Base-by-base conservation (phyloP, 768 basidiomycete genomes). In the Termitomyces eurrhizus region DNA sequence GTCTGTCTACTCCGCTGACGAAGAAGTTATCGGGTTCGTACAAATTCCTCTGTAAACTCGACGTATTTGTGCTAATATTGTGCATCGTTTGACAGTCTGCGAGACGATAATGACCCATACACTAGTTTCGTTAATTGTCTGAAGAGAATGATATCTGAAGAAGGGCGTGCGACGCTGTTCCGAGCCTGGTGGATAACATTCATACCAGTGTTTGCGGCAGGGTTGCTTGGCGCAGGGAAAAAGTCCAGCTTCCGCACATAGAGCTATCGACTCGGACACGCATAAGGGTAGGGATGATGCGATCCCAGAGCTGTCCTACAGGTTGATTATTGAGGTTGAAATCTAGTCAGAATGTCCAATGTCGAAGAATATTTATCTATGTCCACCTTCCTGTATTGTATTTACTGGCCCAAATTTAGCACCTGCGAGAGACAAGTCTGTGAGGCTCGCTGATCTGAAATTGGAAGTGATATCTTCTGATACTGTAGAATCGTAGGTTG, bases 111-210 rank as follows among this genome's bases (percentile, higher is more conserved):
- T 45, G 89, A 93, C 62, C 90, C 92, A 21, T 93, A 93, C 68
- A 70, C 78, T 24, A 86, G 92, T 9, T 72, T 93, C 46, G 68
- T 81, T 5, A 88, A 93, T 68, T 92, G 90, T 62, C 82, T 78
- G 16, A 88, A 87, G 72, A 80, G 84, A 62, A 91, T 93, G 48
- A 66, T 88, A 13, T 78, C 86, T 33, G 92, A 93, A 71, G 92
- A 93, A 69, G 92, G 92, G 0, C 79, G 79, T 72, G 69, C 70
- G 60, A 80, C 88, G 1, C 69, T 93, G 58, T 91, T 89, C 68
- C 85, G 91, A 26, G 92, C 87, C 4, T 93, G 90, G 90, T 93
- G 91, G 91, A 68, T 91, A 52, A 90, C 87, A 3, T 75, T 89
- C 45, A 24, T 64, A 16, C 63, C 63, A n/a, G 36, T 61, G 14